Base-by-base conservation (phyloP, 495 filamentous ascomycete genomes). In the Amorphotheca resinae region DNA sequence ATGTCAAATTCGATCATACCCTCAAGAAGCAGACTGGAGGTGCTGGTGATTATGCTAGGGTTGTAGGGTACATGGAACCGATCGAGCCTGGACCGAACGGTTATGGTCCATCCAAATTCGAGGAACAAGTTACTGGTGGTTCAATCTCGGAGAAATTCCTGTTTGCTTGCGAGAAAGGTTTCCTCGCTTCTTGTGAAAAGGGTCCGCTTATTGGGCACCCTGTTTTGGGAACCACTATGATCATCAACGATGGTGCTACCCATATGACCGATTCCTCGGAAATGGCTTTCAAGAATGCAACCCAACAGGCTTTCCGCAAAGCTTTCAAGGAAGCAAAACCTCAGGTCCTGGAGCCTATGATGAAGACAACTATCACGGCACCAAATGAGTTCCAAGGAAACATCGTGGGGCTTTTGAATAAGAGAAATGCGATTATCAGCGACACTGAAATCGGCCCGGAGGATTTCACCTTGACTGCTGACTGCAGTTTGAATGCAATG, bases 181-280 rank as follows among this genome's bases (percentile, higher is more conserved):
- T 95, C 73, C 72, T 86, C 47, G 61, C 78, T 21, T 76, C 82
- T 36, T 93, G 85, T 59, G 72, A 83, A 33, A 87, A 87, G 64
- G 93, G 93, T 12, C 91, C 91, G 16, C 69, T 96, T 21, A 76
- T 99, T 48, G 91, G 89, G 39, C 93, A 99, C 71, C 81, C 76
- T 59, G 87, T 99, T 33, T 77, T 99, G 17, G 93, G 91, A 22
- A 73, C 84, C 2, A 67, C 60, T 54, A 94, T 99, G 88, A 72
- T 94, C 37, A 70, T 99, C 64, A 94, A 91, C 61, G 93, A 99
- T 56, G 93, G 93, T 59, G 87, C 87, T 23, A 99, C 86, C 1
- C 93, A 99, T 71, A 87, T 93, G 67, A 96, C 91, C 12, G 93
- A 99, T 66, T 96, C 91, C 2, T 89, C 83, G 32, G 93, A 99